Base-by-base conservation (phyloP, 2,329 filamentous ascomycete species). In the Periconia digitata region DNA sequence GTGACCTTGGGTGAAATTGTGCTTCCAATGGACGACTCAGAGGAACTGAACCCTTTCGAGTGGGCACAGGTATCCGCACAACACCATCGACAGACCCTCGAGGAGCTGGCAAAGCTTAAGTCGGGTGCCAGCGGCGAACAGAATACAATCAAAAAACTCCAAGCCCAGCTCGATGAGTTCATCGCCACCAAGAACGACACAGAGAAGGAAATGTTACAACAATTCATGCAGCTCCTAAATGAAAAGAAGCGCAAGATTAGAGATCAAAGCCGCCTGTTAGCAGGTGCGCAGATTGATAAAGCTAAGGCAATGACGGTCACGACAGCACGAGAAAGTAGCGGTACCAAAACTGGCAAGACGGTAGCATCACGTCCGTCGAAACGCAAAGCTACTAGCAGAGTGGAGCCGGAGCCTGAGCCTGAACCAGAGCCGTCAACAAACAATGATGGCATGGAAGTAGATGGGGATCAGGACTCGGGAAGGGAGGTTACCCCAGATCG, bases 161-260 rank as follows among this genome's bases (percentile, higher is more conserved):
- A 80, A 56, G 72, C 72, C 3, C 85, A 87, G 60, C 73, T 91
- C 1, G 79, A 86, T 3, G 85, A 89, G 58, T 78, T 92, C 15
- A 76, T 85, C 40, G 76, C 76, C 45, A 77, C 83, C 13, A 91
- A 91, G 64, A 76, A 81, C 40, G 80, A 82, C 16, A 80, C 89
- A 53, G 87, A 92, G 68, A 77, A 78, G 1, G 78, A 79, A 16
- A 72, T 92, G 47, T 71, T 92, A 1, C 80, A 82, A 51, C 90
- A 89, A 64, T 90, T 90, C 58, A 79, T 82, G 46, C 76, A 82
- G 46, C 74, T 92, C 2, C 73, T 92, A 1, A 92, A 92, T 58
- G 83, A 87, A 66, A 92, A 92, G 74, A 92, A 92, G 70, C 75
- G 85, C 44, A 91, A 89, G 71, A 91, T 92, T 42, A 75, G 88